These are phyloP conservation scores for Dunaliella primolecta DNA, from an alignment of 139 green algal species.

Conservation along the genomic window DNA sequence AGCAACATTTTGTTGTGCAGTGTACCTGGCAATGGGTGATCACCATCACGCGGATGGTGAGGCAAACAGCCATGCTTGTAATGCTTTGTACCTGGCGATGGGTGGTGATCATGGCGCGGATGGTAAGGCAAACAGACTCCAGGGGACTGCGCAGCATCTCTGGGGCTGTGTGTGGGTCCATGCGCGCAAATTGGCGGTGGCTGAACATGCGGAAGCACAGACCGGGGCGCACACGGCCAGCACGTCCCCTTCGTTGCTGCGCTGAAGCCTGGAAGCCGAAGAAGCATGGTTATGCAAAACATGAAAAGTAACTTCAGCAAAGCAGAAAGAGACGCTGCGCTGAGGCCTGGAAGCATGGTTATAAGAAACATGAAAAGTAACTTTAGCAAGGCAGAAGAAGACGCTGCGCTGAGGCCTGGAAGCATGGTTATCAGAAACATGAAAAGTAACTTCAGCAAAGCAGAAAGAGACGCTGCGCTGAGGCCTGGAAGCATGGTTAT, in stretches of 20 bases:
- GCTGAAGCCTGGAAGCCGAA: constrained; percentile 54
- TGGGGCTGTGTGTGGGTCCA: constrained; percentile 66
- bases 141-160: constrained; percentile 81
- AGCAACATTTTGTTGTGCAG: no score
- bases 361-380: no score
- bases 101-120: constrained; percentile 44
- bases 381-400: no score
- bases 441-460: no score
- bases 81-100: neutral
- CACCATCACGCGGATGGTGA: constrained; percentile 53
- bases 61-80: constrained; percentile 39
- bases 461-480: no score
- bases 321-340: no score
- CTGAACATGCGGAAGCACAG: constrained; percentile 80
- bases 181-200: constrained; percentile 39
- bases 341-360: no score
- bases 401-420: no score
- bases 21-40: neutral
- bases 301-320: no score
- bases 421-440: no score
- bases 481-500: no score
- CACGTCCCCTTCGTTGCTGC: constrained; percentile 74
- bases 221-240: constrained; percentile 73
- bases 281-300: no score
- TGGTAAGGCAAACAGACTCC: constrained; percentile 62